phyloP scores from a whole-genome alignment of 805 yeast species.

The Candida pseudoglaebosa region DNA sequence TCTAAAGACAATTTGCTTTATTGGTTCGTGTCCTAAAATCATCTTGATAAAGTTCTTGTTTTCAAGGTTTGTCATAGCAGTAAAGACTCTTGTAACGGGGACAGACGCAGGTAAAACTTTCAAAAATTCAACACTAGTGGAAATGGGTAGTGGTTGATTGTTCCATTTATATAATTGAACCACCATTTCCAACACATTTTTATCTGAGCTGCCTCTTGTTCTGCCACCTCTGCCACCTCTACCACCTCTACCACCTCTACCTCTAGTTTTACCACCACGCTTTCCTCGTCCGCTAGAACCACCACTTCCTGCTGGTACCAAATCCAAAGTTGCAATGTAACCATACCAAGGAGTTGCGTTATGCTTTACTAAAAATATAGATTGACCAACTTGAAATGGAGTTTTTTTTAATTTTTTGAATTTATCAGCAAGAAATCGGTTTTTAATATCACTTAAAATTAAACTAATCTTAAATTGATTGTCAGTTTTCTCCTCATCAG shows the following conservation, averaged over 20 bases:
- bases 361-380: slow-evolving; percentile 51
- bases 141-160: slow-evolving; percentile 43
- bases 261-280: slow-evolving; percentile 18
- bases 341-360: slow-evolving; percentile 58
- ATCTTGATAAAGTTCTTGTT: slow-evolving; percentile 50
- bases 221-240: slow-evolving; percentile 2
- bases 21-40: slow-evolving; percentile 52
- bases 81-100: slow-evolving; percentile 58
- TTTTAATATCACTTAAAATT: slow-evolving; percentile 45
- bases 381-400: slow-evolving; percentile 58
- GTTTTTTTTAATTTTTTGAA: slow-evolving; percentile 50
- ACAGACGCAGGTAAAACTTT: slow-evolving; percentile 58
- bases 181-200: slow-evolving; percentile 37
- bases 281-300: slow-evolving; percentile 18
- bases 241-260: slow-evolving; percentile 28
- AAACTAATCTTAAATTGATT: slow-evolving; percentile 40
- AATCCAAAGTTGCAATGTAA: slow-evolving; percentile 40
- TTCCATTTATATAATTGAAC: slow-evolving; percentile 61
- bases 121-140: slow-evolving; percentile 33
- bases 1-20: slow-evolving; percentile 53
- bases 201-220: slow-evolving; percentile 16
- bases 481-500: slow-evolving; percentile 39
- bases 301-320: slow-evolving; percentile 16
- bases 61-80: slow-evolving; percentile 59
- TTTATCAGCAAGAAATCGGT: slow-evolving; percentile 45